Percentiles rank a stretch among this genome's conserved stretches.
phyloP scores from a whole-genome alignment of 345 rosid species.

The Lepidium sativum region DNA sequence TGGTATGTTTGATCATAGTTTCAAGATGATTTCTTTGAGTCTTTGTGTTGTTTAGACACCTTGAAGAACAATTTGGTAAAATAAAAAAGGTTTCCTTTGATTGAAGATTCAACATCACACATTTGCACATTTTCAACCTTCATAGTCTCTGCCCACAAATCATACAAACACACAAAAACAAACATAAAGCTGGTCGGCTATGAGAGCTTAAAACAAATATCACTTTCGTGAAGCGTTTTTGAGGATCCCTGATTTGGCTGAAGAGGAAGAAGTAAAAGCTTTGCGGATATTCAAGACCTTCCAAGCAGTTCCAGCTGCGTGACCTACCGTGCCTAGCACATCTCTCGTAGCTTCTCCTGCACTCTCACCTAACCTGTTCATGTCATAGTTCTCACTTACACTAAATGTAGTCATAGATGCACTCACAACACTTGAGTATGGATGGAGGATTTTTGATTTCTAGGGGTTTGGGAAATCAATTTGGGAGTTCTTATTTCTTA shows the following conservation, averaged over 20 bases:
- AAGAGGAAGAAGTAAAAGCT: conserved; percentile 58
- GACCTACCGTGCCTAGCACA: conserved; percentile 72
- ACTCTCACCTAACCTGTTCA: conserved; percentile 58
- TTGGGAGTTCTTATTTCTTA: no score
- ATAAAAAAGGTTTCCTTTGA: neutral
- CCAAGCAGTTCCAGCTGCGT: conserved; percentile 59
- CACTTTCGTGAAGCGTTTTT: conserved; percentile 31
- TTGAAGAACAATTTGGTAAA: neutral
- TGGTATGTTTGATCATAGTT: neutral
- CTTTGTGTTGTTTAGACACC: neutral
- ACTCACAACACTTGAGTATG: neutral
- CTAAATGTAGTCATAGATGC: neutral
- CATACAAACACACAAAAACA: neutral
- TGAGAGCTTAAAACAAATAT: neutral
- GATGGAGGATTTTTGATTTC: no score
- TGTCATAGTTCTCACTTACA: neutral
- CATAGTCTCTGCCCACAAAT: neutral
- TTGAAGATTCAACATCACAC: neutral
- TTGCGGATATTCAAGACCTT: conserved; percentile 71
- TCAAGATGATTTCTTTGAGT: neutral
- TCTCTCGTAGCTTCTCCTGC: conserved; percentile 81
- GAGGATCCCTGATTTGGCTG: conserved; percentile 43
- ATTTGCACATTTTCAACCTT: neutral
- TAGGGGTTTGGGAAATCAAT: no score
- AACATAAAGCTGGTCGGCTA: neutral